A percentile compares a stretch with the other conserved stretches of the same genome.
These are phyloP conservation scores for Fragaria iinumae DNA, from an alignment of 306 rosid species.

Conservation along the genomic window DNA sequence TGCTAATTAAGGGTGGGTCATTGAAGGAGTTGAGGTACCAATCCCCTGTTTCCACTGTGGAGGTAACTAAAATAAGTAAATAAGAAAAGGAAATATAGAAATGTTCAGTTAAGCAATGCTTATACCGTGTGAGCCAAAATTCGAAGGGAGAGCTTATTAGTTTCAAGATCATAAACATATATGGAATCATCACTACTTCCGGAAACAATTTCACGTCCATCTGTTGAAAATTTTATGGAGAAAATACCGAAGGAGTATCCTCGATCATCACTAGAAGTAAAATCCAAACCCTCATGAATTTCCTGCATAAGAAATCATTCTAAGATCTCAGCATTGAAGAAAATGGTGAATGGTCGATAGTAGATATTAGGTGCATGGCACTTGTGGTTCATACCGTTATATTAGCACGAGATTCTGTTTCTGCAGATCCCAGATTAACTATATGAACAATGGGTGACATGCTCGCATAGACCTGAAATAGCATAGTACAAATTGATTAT, in stretches of 20 bases:
- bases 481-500: constrained; percentile 19
- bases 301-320: constrained; percentile 57
- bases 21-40: not conserved
- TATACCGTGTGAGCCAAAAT: constrained; percentile 74
- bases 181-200: constrained; percentile 81
- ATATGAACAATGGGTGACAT: constrained; percentile 81
- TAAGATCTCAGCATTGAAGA: constrained; percentile 9
- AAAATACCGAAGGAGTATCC: constrained; percentile 69
- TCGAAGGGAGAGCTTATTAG: constrained; percentile 71
- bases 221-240: constrained; percentile 82
- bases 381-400: constrained; percentile 53
- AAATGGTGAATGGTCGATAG: not conserved
- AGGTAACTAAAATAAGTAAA: not conserved
- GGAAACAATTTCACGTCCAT: constrained; percentile 88
- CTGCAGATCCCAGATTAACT: constrained; percentile 62
- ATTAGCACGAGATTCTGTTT: constrained; percentile 72
- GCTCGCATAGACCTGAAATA: constrained; percentile 84
- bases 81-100: not conserved
- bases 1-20: constrained; percentile 1
- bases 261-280: constrained; percentile 48
- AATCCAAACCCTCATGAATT: constrained; percentile 69
- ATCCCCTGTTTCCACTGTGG: not conserved
- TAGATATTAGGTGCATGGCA: not conserved
- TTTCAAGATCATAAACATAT: constrained; percentile 83
- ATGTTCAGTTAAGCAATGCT: constrained; percentile 4